Percentiles rank a stretch among this genome's conserved stretches.
Conservation (phyloP, 768 basidiomycete species). For the Tylopilus balloui region DNA sequence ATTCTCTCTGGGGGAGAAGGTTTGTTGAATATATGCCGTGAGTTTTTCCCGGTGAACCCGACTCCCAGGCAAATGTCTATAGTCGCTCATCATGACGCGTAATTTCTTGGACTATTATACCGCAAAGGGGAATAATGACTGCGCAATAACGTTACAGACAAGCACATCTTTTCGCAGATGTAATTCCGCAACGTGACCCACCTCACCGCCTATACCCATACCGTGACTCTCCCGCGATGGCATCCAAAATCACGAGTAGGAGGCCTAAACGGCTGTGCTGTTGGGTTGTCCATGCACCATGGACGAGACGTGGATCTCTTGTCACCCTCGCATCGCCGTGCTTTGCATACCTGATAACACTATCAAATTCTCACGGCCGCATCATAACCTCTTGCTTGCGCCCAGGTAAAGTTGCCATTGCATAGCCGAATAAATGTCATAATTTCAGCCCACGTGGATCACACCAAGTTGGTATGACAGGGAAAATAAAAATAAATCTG, state of each 20-base stretch:
- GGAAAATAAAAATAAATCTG: too few species aligned
- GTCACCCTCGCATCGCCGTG: background rate
- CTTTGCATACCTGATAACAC: background rate
- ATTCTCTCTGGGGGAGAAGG: background rate
- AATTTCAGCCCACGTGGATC: too few species aligned
- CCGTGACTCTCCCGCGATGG: slow-evolving; percentile 3
- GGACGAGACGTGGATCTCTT: background rate
- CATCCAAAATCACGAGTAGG: background rate
- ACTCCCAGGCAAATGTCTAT: background rate
- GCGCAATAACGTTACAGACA: background rate
- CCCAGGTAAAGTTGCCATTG: too few species aligned
- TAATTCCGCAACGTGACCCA: background rate
- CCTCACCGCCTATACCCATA: background rate
- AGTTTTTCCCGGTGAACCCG: background rate
- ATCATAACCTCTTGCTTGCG: too few species aligned
- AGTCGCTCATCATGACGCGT: background rate
- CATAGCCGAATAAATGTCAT: too few species aligned
- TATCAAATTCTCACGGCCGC: background rate
- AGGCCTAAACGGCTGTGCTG: background rate
- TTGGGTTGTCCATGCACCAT: background rate
- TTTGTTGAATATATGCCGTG: background rate
- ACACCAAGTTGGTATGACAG: too few species aligned
- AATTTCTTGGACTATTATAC: background rate
- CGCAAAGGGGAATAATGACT: background rate
- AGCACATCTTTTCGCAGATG: background rate